Conservation (phyloP, 192 early-diverging fungal species). For the Phlyctochytrium arcticum region DNA sequence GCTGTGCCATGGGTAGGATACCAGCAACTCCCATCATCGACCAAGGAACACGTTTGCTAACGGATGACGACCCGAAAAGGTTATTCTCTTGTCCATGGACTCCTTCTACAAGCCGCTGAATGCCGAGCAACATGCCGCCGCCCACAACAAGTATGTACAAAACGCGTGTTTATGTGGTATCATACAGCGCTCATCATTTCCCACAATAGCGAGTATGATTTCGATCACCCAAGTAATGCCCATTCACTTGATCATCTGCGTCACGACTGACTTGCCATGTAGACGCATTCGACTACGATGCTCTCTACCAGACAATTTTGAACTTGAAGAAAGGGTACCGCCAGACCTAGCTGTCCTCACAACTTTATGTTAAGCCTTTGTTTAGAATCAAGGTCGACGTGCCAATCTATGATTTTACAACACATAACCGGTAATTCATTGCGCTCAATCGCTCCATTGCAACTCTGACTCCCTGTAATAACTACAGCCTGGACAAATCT, state of each 20-base stretch:
- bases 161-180: not conserved
- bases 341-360: too few species aligned
- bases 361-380: too few species aligned
- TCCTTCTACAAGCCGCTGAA: slow-evolving; percentile 88
- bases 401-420: slow-evolving; percentile 88
- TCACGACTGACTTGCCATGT: too few species aligned
- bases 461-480: not conserved
- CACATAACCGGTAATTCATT: slow-evolving; percentile 67
- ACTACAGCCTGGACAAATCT: slow-evolving; percentile 45
- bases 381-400: slow-evolving; percentile 63
- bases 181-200: not conserved
- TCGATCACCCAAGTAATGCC: slow-evolving; percentile 76
- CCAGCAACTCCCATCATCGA: not conserved
- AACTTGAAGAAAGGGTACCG: slow-evolving; percentile 61
- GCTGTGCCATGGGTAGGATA: slow-evolving; percentile 44
- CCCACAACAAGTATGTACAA: slow-evolving; percentile 41
- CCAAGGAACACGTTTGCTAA: not conserved
- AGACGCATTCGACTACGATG: slow-evolving; percentile 79
- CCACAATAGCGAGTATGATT: slow-evolving; percentile 74
- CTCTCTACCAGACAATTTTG: slow-evolving; percentile 62
- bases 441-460: not conserved
- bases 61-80: slow-evolving; percentile 38
- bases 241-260: not conserved
- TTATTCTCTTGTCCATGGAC: slow-evolving; percentile 92
- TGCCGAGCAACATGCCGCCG: slow-evolving; percentile 62